These are phyloP conservation scores for Solanum pimpinellifolium DNA, from an alignment of 257 asterid species.

Conservation along the genomic window DNA sequence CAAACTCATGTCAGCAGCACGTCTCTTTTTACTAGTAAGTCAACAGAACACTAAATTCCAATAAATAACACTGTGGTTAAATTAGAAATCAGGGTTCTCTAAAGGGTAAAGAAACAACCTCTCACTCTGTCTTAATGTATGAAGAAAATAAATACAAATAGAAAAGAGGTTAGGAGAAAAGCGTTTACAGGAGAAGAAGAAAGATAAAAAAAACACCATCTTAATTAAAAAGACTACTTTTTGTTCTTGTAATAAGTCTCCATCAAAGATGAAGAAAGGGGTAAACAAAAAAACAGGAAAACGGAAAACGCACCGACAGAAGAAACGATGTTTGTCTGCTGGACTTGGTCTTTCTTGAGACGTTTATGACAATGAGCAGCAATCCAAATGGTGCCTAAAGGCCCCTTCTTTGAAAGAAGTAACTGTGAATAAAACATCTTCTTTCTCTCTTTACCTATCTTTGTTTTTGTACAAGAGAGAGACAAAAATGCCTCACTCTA, in stretches of 20 bases:
- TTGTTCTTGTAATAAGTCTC: not conserved
- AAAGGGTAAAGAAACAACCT: not conserved
- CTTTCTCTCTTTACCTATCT: not conserved
- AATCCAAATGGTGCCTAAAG: constrained; percentile 67
- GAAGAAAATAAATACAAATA: not conserved
- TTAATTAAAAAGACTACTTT: not conserved
- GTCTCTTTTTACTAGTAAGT: not conserved
- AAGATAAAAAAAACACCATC: not conserved
- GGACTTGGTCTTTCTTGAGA: constrained; percentile 49
- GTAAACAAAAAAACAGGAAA: not conserved
- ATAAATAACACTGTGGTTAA: not conserved
- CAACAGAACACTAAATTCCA: not conserved
- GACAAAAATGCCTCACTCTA: not conserved
- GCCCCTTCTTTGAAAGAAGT: constrained; percentile 71
- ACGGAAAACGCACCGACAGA: constrained; percentile 57
- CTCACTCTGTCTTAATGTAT: not conserved
- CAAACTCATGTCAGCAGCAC: not conserved
- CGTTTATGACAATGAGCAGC: constrained; percentile 81
- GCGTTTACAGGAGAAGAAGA: not conserved
- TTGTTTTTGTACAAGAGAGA: not conserved
- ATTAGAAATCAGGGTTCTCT: not conserved
- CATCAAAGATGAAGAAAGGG: not conserved
- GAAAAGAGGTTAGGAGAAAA: not conserved
- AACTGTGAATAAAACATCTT: constrained; percentile 65
- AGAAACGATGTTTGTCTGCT: constrained; percentile 47